Base-by-base conservation (phyloP, 2,329 filamentous ascomycete species). In the Scytalidium sp. region DNA sequence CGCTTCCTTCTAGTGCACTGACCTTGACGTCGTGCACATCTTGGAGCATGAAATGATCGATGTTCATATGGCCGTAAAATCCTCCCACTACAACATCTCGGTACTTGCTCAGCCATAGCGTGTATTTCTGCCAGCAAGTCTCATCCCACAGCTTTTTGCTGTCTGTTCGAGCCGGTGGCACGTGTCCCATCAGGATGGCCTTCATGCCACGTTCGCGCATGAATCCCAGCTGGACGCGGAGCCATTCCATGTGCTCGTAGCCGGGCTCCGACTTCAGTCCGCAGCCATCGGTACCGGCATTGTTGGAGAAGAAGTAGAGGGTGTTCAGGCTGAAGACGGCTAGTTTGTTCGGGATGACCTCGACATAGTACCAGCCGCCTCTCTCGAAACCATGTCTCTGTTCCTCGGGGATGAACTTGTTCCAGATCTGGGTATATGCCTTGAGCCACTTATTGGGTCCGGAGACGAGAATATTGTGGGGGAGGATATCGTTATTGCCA, bases 121-220 rank as follows among this genome's bases (percentile, higher is more conserved):
- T 88, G 69, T 96, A 99, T 66, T 96, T 97, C 67, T 97, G 93
- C 92, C 93, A 99, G 71, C 94, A 99, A 0, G 88, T 91, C 74
- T 97, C 93, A 58, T 97, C 91, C 94, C 94, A 99, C 54, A 83
- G 84, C 62, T 83, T 81, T 75, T 97, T 97, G 70, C 84, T 87
- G 29, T 83, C 79, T 1, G 92, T 94, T 53, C 92, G 79, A 1
- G 92, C 93, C 0, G 94, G 94, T 1, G 94, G 92, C 3, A 99
- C 91, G 68, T 99, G 94, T 2, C 94, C 93, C 60, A 89, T 95
- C 47, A 99, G 71, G 46, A 99, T 96, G 13, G 88, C 94, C 71
- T 97, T 97, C 84, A 97, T 90, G 41, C 88, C 86, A 46, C 90
- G 83, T 23, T 86, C 76, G 45, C 94, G 87, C 67, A 97, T 74